phyloP scores from a whole-genome alignment of 331 rosid genomes.

The Arachis monticola region DNA sequence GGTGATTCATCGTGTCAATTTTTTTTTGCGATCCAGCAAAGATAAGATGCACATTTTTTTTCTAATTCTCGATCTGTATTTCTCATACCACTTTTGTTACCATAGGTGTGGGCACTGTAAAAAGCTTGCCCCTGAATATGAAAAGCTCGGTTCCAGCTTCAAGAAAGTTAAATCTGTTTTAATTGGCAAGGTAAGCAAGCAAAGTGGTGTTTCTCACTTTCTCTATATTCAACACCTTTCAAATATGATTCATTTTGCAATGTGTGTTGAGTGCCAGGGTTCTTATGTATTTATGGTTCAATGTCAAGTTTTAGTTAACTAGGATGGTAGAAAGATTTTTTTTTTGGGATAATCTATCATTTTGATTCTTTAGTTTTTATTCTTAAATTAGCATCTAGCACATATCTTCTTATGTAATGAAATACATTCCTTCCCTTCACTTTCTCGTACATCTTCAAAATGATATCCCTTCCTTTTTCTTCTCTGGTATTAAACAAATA shows the following conservation, averaged over 20 bases:
- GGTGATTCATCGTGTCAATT: too few species aligned
- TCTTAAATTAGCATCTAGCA: too few species aligned
- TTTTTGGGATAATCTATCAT: too few species aligned
- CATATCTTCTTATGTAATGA: too few species aligned
- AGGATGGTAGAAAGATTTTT: too few species aligned
- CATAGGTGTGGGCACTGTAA: constrained; percentile 94
- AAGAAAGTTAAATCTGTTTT: constrained; percentile 81
- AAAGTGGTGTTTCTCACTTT: constrained; percentile 9
- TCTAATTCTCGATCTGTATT: not conserved
- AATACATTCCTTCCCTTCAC: too few species aligned
- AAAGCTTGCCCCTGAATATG: constrained; percentile 92
- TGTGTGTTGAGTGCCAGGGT: not conserved
- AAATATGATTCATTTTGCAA: constrained; percentile 15
- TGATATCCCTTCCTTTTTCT: not conserved
- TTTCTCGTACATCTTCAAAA: not conserved
- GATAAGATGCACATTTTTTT: not conserved
- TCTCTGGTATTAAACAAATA: not conserved
- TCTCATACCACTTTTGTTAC: not conserved
- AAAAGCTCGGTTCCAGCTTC: constrained; percentile 76
- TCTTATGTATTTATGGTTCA: constrained; percentile 25
- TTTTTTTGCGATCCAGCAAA: not conserved
- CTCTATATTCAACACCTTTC: not conserved
- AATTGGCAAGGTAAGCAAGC: constrained; percentile 78
- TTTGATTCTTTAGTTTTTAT: too few species aligned
- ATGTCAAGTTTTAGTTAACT: too few species aligned